A percentile compares a stretch with the other conserved stretches of the same genome.
Conservation (phyloP, 805 yeast species). For the Zygoascus biomembranicola region DNA sequence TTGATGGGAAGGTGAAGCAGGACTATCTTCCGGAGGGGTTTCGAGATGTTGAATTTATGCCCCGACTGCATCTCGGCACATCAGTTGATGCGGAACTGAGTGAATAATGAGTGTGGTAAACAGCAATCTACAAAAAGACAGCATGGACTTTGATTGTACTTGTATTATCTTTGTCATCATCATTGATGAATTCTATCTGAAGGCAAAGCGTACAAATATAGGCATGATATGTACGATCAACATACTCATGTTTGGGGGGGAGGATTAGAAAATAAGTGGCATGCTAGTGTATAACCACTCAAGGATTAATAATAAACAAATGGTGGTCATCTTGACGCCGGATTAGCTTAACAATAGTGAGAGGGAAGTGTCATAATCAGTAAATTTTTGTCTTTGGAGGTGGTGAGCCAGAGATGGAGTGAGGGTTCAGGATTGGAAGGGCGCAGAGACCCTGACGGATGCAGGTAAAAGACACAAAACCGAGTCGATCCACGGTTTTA, state of each 20-base stretch:
- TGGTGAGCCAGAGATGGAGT: no score
- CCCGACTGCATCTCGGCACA: slow-evolving; percentile 31
- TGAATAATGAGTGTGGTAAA: not conserved
- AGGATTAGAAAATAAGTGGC: not conserved
- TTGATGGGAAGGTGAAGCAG: slow-evolving; percentile 66
- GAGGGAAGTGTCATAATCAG: no score
- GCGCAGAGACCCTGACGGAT: not conserved
- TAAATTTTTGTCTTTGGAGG: no score
- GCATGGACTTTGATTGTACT: no score
- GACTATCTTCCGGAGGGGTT: slow-evolving; percentile 57
- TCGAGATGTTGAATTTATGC: slow-evolving; percentile 41
- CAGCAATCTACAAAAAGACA: no score
- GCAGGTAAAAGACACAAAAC: not conserved
- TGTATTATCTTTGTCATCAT: not conserved
- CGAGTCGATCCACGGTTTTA: not conserved
- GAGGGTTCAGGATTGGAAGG: no score
- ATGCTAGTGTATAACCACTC: no score
- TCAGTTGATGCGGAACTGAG: slow-evolving; percentile 12
- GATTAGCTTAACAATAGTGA: no score
- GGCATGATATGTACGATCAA: not conserved
- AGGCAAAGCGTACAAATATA: not conserved
- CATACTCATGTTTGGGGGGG: not conserved
- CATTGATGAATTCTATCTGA: not conserved
- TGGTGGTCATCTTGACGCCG: no score
- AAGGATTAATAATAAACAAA: no score